Percentiles rank a stretch among this genome's conserved stretches.
These are phyloP conservation scores for Trichaptum fuscoviolaceum DNA, from an alignment of 768 basidiomycete genomes.

Conservation along the genomic window DNA sequence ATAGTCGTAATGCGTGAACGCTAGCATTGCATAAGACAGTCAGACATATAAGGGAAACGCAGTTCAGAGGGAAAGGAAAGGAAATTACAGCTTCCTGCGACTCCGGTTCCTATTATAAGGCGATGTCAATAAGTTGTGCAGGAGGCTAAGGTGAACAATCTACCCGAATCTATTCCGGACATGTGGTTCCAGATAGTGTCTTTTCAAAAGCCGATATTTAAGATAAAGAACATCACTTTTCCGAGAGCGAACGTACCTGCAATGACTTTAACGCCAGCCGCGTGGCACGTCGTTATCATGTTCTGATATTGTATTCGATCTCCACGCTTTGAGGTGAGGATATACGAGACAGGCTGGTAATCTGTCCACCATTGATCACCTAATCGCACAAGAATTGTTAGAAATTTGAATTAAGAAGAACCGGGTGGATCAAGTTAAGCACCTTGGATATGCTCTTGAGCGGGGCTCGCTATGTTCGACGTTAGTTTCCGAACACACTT, in stretches of 20 bases:
- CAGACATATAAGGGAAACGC: background rate
- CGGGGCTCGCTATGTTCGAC: slow-evolving; percentile 35
- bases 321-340: slow-evolving; percentile 59
- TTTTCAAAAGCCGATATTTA: slow-evolving; percentile 22
- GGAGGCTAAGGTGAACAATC: background rate
- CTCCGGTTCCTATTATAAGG: slow-evolving; percentile 13
- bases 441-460: slow-evolving; percentile 47
- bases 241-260: slow-evolving; percentile 27
- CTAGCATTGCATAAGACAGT: background rate
- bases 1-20: slow-evolving; percentile 20
- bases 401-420: background rate
- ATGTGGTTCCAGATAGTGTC: slow-evolving; percentile 66
- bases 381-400: background rate
- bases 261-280: slow-evolving; percentile 53
- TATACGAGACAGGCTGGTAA: slow-evolving; percentile 67
- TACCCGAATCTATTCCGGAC: slow-evolving; percentile 44
- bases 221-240: slow-evolving; percentile 11
- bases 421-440: too few species aligned
- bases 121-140: background rate
- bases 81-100: slow-evolving; percentile 15
- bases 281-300: slow-evolving; percentile 47
- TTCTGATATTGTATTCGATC: slow-evolving; percentile 43
- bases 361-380: slow-evolving; percentile 72
- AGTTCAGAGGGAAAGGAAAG: background rate
- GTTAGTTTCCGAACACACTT: background rate